phyloP scores from a whole-genome alignment of 2,329 filamentous ascomycete species.

The Neofusicoccum umdonicola region DNA sequence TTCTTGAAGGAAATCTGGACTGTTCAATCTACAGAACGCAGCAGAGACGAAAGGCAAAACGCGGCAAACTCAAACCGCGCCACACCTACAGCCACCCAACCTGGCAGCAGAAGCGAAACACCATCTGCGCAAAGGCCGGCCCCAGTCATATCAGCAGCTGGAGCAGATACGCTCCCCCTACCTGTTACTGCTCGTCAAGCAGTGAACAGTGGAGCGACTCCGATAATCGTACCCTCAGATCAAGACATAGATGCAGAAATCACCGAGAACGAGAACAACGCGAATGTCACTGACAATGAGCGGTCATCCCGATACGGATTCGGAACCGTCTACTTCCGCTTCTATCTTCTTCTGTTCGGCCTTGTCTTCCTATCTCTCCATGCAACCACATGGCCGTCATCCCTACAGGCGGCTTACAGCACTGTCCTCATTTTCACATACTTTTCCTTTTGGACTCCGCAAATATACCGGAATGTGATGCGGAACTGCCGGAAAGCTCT shows the following conservation, averaged over 20 bases:
- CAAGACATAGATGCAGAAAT: constrained; percentile 48
- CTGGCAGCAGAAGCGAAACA: constrained; percentile 22
- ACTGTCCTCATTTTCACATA: constrained; percentile 69
- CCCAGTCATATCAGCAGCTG: constrained; percentile 28
- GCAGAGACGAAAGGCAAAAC: constrained; percentile 44
- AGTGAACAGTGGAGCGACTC: constrained; percentile 44
- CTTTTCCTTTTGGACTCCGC: constrained; percentile 87
- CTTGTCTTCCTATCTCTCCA: constrained; percentile 60
- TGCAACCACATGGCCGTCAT: constrained; percentile 56
- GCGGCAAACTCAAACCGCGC: constrained; percentile 18
- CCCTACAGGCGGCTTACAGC: constrained; percentile 54
- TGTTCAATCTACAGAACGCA: constrained; percentile 55
- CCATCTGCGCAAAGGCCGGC: constrained; percentile 20
- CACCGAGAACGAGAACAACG: constrained; percentile 29
- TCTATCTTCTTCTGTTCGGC: constrained; percentile 59
- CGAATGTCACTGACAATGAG: constrained; percentile 31
- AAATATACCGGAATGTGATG: constrained; percentile 85
- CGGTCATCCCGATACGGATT: constrained; percentile 42
- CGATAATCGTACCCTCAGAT: constrained; percentile 59
- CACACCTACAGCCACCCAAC: constrained; percentile 23
- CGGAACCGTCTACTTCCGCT: constrained; percentile 59
- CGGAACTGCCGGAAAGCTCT: constrained; percentile 90
- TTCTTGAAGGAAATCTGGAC: constrained; percentile 68
- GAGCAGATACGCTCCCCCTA: constrained; percentile 44
- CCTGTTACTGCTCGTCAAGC: constrained; percentile 47